Conservation (phyloP, 352 stramenopile genomes). For the Pythium scleroteichum region DNA sequence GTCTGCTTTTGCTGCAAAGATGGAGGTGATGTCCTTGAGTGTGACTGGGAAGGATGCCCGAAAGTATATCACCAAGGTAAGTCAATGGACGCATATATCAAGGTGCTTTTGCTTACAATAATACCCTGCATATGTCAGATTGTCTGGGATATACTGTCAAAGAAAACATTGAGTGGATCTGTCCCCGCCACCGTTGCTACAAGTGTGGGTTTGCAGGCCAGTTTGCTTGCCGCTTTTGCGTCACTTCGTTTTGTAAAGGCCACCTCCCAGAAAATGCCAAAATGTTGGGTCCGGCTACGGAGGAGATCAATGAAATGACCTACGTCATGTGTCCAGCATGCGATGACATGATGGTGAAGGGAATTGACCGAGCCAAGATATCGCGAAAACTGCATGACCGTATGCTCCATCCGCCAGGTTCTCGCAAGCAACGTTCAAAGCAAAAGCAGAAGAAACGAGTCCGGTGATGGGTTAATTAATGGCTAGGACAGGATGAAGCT, state of each 20-base stretch:
- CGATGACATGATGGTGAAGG: slow-evolving; percentile 34
- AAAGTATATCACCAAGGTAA: slow-evolving; percentile 85
- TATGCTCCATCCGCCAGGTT: slow-evolving; percentile 28
- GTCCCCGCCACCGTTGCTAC: slow-evolving; percentile 67
- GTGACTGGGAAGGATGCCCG: slow-evolving; percentile 71
- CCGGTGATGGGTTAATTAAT: slow-evolving; percentile 12
- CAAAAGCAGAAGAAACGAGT: slow-evolving; percentile 23
- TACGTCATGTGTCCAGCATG: slow-evolving; percentile 71
- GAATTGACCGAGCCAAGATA: slow-evolving; percentile 50
- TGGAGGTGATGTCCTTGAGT: slow-evolving; percentile 77
- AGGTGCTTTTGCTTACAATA: not conserved
- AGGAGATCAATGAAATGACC: slow-evolving; percentile 50
- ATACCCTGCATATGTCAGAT: slow-evolving; percentile 32
- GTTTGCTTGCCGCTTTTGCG: slow-evolving; percentile 68
- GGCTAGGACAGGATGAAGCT: not conserved
- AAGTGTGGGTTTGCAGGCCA: slow-evolving; percentile 58
- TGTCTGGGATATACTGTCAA: slow-evolving; percentile 65
- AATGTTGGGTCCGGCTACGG: slow-evolving; percentile 43
- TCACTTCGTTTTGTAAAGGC: slow-evolving; percentile 71
- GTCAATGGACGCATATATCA: not conserved
- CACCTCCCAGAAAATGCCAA: slow-evolving; percentile 49
- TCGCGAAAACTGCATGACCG: slow-evolving; percentile 34
- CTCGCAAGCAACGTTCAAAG: slow-evolving; percentile 8
- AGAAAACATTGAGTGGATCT: slow-evolving; percentile 62
- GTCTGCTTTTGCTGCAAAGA: slow-evolving; percentile 87